Conservation (phyloP, 768 basidiomycete species). For the Calvatia gigantea region DNA sequence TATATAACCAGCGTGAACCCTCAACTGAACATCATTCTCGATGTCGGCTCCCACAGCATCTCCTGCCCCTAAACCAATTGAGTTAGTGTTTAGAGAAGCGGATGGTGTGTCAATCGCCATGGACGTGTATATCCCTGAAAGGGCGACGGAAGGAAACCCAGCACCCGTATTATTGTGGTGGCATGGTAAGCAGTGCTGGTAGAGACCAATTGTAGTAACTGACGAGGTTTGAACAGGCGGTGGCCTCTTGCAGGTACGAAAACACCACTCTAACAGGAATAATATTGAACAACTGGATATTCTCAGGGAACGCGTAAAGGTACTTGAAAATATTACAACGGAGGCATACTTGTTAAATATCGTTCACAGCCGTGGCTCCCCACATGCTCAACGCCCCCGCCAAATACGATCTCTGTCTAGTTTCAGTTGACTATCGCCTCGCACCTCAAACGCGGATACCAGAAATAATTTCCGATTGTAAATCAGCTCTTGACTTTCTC, state of each 20-base stretch:
- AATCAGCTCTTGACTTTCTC: constrained; percentile 30
- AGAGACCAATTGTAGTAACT: not conserved
- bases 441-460: constrained; percentile 35
- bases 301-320: constrained; percentile 10
- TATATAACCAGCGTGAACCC: not conserved
- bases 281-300: not conserved
- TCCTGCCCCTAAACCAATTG: constrained; percentile 16
- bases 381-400: constrained; percentile 31
- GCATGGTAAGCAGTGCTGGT: constrained; percentile 24
- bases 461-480: constrained; percentile 30
- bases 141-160: constrained; percentile 24
- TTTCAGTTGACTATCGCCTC: constrained; percentile 34
- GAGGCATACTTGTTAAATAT: not conserved
- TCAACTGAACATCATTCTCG: not conserved
- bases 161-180: constrained; percentile 32
- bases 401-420: constrained; percentile 27
- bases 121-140: constrained; percentile 31
- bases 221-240: constrained; percentile 21
- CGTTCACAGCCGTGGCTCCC: constrained; percentile 24
- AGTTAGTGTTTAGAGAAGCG: constrained; percentile 27
- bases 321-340: not conserved
- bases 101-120: constrained; percentile 30
- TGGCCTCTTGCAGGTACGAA: constrained; percentile 27
- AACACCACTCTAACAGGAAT: not conserved
- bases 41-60: not conserved